Conservation (phyloP, 352 stramenopile genomes). For the Pythium phragmitis region DNA sequence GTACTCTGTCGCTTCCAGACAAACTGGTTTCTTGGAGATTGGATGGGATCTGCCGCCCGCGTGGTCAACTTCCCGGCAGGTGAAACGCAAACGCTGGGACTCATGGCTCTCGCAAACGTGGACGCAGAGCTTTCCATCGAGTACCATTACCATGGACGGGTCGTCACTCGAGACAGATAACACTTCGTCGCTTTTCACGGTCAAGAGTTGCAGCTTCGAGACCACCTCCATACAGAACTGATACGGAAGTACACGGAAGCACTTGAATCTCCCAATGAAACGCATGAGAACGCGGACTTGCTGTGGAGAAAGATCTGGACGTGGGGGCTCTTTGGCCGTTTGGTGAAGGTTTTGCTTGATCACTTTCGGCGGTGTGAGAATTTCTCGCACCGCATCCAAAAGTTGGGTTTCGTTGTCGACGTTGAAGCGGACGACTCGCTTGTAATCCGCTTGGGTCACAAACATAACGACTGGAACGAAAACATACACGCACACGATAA, state of each 20-base stretch:
- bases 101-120: constrained; percentile 26
- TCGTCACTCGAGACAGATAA: constrained; percentile 23
- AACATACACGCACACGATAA: neutral
- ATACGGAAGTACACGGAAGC: constrained; percentile 36
- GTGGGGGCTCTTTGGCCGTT: neutral
- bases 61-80: neutral
- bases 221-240: constrained; percentile 32
- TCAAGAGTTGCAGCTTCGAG: constrained; percentile 31
- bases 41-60: neutral
- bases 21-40: neutral
- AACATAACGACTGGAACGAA: constrained; percentile 32
- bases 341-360: constrained; percentile 18
- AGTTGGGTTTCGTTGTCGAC: constrained; percentile 29
- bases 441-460: constrained; percentile 41
- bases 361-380: constrained; percentile 22
- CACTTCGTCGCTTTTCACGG: constrained; percentile 33
- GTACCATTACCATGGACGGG: constrained; percentile 35
- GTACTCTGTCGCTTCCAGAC: neutral
- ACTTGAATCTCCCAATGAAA: constrained; percentile 42
- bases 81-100: constrained; percentile 2
- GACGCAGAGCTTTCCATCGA: constrained; percentile 42
- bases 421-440: constrained; percentile 37
- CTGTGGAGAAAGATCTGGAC: constrained; percentile 10
- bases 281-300: constrained; percentile 28
- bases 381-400: constrained; percentile 24